Conservation (phyloP, 306 rosid species). For the Bauhinia variegata region DNA sequence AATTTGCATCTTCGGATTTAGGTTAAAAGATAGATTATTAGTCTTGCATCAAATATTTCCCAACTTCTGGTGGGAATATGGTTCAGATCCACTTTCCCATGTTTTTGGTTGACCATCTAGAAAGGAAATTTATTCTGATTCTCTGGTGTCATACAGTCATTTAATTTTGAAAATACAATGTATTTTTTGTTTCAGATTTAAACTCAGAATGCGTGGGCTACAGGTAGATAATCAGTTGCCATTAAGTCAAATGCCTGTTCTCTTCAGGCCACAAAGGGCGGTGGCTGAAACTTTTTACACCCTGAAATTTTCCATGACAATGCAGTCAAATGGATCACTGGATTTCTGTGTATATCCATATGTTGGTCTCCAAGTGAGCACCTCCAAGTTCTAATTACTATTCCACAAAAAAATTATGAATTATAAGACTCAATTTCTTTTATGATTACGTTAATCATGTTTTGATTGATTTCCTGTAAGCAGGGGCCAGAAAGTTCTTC, state of each 20-base stretch:
- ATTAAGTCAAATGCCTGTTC: constrained; percentile 91
- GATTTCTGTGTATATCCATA: constrained; percentile 93
- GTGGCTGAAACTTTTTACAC: constrained; percentile 76
- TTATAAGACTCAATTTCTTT: constrained; percentile 24
- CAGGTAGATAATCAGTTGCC: constrained; percentile 98
- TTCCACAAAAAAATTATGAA: constrained; percentile 13
- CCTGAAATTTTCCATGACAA: constrained; percentile 82
- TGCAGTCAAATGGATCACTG: constrained; percentile 85
- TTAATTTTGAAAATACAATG: constrained; percentile 36
- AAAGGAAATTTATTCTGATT: constrained; percentile 5
- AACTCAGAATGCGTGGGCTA: constrained; percentile 83
- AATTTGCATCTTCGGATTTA: constrained; percentile 16
- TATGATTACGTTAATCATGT: constrained; percentile 19
- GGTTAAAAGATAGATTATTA: not conserved
- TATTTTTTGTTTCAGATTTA: constrained; percentile 60
- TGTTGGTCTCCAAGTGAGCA: constrained; percentile 84
- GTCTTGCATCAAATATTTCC: constrained; percentile 29
- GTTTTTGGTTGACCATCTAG: constrained; percentile 29
- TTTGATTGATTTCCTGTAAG: constrained; percentile 30
- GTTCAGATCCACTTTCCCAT: constrained; percentile 14
- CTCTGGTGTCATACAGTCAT: constrained; percentile 6
- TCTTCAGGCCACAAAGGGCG: constrained; percentile 86
- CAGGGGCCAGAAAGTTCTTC: constrained; percentile 91
- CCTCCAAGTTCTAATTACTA: constrained; percentile 25
- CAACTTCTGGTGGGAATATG: constrained; percentile 1